Evolutionary conservation across 768 basidiomycete species (phyloP).

Genomic region (Chalciporus piperatus): DNA sequence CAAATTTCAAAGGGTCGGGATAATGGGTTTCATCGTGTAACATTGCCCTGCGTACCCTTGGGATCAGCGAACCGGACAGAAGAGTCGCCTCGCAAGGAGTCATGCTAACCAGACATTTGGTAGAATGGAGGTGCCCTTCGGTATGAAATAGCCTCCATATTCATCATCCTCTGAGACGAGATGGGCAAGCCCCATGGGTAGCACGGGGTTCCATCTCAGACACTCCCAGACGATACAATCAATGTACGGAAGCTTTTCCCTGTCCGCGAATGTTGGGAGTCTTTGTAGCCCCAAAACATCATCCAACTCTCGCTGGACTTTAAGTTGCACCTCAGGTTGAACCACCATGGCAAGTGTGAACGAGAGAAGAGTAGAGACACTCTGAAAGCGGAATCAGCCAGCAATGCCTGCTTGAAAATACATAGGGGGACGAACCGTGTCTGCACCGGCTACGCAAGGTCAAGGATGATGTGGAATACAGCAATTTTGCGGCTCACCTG

Average conservation of each 20-base stretch:
- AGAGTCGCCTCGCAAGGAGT: slow-evolving; percentile 10
- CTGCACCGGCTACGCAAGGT: slow-evolving; percentile 21
- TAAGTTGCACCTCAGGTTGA: slow-evolving; percentile 47
- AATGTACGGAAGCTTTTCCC: slow-evolving; percentile 43
- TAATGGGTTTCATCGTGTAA: slow-evolving; percentile 39
- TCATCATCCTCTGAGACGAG: slow-evolving; percentile 39
- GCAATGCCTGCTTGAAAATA: slow-evolving; percentile 26
- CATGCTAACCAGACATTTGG: slow-evolving; percentile 44
- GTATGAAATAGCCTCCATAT: slow-evolving; percentile 44
- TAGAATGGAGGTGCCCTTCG: slow-evolving; percentile 43
- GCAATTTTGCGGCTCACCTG: slow-evolving; percentile 31
- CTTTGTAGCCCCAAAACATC: slow-evolving; percentile 41
- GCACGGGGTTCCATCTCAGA: slow-evolving; percentile 44
- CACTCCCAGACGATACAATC: slow-evolving; percentile 34
- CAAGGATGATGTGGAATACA: slow-evolving; percentile 1
- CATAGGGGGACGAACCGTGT: slow-evolving; percentile 19
- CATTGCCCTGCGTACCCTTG: slow-evolving; percentile 35
- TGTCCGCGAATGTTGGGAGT: slow-evolving; percentile 42
- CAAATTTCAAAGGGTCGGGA: slow-evolving; percentile 40
- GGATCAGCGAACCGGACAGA: slow-evolving; percentile 13
- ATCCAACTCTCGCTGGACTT: slow-evolving; percentile 53
- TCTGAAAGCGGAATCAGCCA: slow-evolving; percentile 34
- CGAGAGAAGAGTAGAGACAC: slow-evolving; percentile 45
- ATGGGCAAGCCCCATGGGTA: slow-evolving; percentile 21
- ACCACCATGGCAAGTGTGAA: slow-evolving; percentile 56